Conservation (phyloP, 1,139 yeast species). For the Taphrina confusa region DNA sequence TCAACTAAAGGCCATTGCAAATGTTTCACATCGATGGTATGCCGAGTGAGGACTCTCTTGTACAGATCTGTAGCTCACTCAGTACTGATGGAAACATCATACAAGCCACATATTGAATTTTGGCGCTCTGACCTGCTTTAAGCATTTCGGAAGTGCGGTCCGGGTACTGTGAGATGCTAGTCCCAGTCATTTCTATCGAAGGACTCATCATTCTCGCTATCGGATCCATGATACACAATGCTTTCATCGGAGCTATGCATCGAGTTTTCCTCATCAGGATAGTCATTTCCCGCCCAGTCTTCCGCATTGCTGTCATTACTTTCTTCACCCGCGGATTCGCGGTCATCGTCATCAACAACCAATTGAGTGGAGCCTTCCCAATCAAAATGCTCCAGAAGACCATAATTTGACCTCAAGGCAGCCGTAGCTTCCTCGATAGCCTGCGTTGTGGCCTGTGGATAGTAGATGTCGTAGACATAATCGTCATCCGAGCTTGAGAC, state of each 20-base stretch:
- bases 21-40: too few species aligned
- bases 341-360: slow-evolving; percentile 19
- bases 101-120: too few species aligned
- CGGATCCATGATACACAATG: slow-evolving; percentile 1
- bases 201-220: slow-evolving; percentile 4
- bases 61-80: too few species aligned
- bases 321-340: neutral
- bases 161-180: neutral
- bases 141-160: neutral
- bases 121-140: too few species aligned
- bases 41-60: too few species aligned
- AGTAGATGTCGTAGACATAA: slow-evolving; percentile 30
- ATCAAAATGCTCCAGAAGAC: slow-evolving; percentile 27
- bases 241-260: neutral
- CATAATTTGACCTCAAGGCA: slow-evolving; percentile 17
- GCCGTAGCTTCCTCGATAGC: slow-evolving; percentile 21
- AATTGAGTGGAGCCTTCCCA: slow-evolving; percentile 18
- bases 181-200: slow-evolving; percentile 13
- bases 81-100: too few species aligned
- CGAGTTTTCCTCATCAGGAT: slow-evolving; percentile 27
- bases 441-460: slow-evolving; percentile 27
- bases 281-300: slow-evolving; percentile 27
- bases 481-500: slow-evolving; percentile 13
- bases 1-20: too few species aligned
- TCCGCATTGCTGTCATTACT: slow-evolving; percentile 32